These are phyloP conservation scores for Skeletonema potamos DNA, from an alignment of 108 stramenopile species.

Conservation along the genomic window DNA sequence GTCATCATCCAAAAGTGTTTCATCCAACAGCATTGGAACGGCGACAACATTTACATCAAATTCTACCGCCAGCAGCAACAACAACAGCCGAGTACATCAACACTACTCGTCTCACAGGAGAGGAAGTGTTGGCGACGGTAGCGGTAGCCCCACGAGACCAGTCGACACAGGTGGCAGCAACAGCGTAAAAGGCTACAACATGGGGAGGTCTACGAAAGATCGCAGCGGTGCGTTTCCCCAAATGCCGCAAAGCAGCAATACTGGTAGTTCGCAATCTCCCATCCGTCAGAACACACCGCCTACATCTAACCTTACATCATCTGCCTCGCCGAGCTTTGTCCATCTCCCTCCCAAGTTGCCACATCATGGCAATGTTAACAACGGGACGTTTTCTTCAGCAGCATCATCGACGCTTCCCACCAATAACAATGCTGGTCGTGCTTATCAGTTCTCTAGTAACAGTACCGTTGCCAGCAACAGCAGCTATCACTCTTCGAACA, in stretches of 20 bases:
- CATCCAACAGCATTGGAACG: neutral
- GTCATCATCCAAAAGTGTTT: conserved; percentile 6
- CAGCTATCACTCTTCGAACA: conserved; percentile 2
- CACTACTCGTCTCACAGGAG: neutral
- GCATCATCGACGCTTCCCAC: neutral
- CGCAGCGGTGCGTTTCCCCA: conserved; percentile 29
- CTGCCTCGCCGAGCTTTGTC: conserved; percentile 1
- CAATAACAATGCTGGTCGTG: neutral
- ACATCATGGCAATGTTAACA: neutral
- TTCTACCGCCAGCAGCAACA: neutral
- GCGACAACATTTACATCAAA: neutral
- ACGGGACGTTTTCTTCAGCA: neutral
- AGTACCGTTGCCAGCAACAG: neutral
- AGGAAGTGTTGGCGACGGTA: neutral
- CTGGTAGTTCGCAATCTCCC: neutral
- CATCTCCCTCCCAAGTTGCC: neutral
- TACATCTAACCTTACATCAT: neutral
- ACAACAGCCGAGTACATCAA: neutral
- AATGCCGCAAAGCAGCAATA: neutral
- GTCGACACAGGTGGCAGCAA: neutral
- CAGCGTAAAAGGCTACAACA: neutral
- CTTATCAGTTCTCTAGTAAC: neutral
- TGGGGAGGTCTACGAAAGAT: conserved; percentile 2
- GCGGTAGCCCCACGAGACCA: neutral
- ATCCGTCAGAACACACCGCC: neutral